Percentiles rank a stretch among this genome's conserved stretches.
Evolutionary conservation across 768 basidiomycete species (phyloP).

Genomic region (Mycena floridula): DNA sequence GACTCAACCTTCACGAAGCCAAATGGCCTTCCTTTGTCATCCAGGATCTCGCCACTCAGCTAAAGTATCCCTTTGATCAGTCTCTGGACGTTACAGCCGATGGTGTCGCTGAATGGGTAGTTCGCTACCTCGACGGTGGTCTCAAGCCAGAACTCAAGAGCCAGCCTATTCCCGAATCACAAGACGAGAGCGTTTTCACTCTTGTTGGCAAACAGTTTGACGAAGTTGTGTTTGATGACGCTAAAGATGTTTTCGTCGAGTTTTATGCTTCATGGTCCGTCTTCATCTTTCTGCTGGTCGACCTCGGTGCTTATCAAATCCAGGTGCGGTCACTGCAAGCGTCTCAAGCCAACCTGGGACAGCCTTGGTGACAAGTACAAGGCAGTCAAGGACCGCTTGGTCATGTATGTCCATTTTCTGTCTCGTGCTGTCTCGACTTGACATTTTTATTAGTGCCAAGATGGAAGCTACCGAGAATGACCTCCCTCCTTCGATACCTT

Average conservation of each 20-base stretch:
- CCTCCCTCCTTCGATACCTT: slow-evolving; percentile 79
- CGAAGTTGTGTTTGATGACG: slow-evolving; percentile 75
- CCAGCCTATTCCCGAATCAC: slow-evolving; percentile 75
- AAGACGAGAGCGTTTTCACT: slow-evolving; percentile 76
- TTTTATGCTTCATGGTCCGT: slow-evolving; percentile 94
- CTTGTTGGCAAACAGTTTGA: slow-evolving; percentile 91
- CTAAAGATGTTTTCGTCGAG: slow-evolving; percentile 93
- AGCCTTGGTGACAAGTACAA: slow-evolving; percentile 81
- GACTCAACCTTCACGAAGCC: slow-evolving; percentile 77
- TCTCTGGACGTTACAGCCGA: slow-evolving; percentile 51
- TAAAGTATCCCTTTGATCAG: slow-evolving; percentile 87
- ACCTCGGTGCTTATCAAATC: background rate
- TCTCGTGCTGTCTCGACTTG: background rate
- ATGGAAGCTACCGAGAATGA: slow-evolving; percentile 97
- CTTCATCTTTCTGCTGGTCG: background rate
- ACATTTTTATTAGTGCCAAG: slow-evolving; percentile 60
- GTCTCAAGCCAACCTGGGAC: slow-evolving; percentile 93
- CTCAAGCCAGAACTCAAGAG: slow-evolving; percentile 85
- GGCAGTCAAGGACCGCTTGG: slow-evolving; percentile 61
- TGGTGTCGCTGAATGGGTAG: slow-evolving; percentile 52
- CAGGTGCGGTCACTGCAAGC: slow-evolving; percentile 95
- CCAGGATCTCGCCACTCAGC: slow-evolving; percentile 76
- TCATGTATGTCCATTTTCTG: slow-evolving; percentile 57
- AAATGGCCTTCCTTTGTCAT: slow-evolving; percentile 95
- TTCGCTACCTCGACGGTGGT: slow-evolving; percentile 62